Evolutionary conservation across 306 rosid species (phyloP).

Genomic region (Pachyrhizus erosus): DNA sequence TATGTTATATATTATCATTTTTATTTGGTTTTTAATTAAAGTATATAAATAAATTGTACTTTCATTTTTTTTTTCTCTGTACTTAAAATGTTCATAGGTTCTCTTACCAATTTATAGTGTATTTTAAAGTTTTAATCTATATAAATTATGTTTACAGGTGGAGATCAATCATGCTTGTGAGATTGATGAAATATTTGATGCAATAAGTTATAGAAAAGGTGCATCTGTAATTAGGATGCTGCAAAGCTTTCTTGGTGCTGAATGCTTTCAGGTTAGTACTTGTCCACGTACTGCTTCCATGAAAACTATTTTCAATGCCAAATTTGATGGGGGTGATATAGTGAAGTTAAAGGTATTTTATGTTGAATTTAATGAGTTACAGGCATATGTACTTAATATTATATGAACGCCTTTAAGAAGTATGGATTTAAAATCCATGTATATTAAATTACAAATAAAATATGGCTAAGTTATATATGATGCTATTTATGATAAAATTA

Average conservation of each 20-base stretch:
- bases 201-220: conserved; percentile 90
- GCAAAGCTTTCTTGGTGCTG: conserved; percentile 95
- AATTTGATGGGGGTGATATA: conserved; percentile 23
- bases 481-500: conserved; percentile 19
- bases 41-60: neutral
- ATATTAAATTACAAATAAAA: conserved; percentile 23
- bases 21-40: neutral
- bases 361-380: conserved; percentile 3
- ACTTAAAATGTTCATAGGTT: conserved; percentile 4
- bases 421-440: neutral
- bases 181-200: conserved; percentile 93
- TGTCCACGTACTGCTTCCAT: conserved; percentile 26
- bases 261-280: conserved; percentile 80
- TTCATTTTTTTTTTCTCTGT: neutral
- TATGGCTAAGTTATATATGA: conserved; percentile 17
- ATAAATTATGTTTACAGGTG: conserved; percentile 66
- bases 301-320: conserved; percentile 15
- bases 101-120: neutral
- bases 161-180: conserved; percentile 90
- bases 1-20: neutral
- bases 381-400: neutral
- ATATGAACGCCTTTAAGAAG: conserved; percentile 7
- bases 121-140: neutral
- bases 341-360: conserved; percentile 8
- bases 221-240: conserved; percentile 96